These are phyloP conservation scores for Phellopilus nigrolimitatus DNA, from an alignment of 1,284 basidiomycete species.

Conservation along the genomic window DNA sequence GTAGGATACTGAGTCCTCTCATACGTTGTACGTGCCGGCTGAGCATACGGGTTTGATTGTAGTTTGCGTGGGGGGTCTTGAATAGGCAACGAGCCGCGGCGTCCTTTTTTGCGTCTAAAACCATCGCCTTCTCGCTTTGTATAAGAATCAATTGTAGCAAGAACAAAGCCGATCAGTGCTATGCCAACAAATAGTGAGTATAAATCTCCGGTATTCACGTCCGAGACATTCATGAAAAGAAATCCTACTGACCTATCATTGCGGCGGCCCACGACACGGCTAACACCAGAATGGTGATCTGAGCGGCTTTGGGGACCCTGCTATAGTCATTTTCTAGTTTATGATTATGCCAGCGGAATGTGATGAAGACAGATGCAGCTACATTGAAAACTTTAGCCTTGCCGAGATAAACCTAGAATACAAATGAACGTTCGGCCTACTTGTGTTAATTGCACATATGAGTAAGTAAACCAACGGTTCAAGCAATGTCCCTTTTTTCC, in stretches of 20 bases:
- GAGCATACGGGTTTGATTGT: not conserved
- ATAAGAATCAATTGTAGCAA: slow-evolving; percentile 26
- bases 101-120: not conserved
- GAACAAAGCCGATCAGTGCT: slow-evolving; percentile 26
- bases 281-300: slow-evolving; percentile 16
- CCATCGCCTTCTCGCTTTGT: not conserved
- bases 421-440: no score
- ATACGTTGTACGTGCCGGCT: slow-evolving; percentile 9
- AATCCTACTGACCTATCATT: slow-evolving; percentile 11
- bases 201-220: not conserved
- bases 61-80: slow-evolving; percentile 8
- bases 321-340: slow-evolving; percentile 11
- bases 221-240: slow-evolving; percentile 4
- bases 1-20: not conserved
- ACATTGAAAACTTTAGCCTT: not conserved
- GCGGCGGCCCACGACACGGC: slow-evolving; percentile 15
- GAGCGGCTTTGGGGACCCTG: slow-evolving; percentile 8
- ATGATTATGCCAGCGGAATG: slow-evolving; percentile 9
- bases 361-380: slow-evolving; percentile 13
- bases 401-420: no score
- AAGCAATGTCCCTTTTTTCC: not conserved
- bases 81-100: slow-evolving; percentile 6
- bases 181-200: not conserved
- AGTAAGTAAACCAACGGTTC: slow-evolving; percentile 5
- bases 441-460: slow-evolving; percentile 5